Percentiles rank a stretch among this genome's conserved stretches.
phyloP scores from a whole-genome alignment of 2,329 filamentous ascomycete genomes.

The Pyrenochaeta sp. region DNA sequence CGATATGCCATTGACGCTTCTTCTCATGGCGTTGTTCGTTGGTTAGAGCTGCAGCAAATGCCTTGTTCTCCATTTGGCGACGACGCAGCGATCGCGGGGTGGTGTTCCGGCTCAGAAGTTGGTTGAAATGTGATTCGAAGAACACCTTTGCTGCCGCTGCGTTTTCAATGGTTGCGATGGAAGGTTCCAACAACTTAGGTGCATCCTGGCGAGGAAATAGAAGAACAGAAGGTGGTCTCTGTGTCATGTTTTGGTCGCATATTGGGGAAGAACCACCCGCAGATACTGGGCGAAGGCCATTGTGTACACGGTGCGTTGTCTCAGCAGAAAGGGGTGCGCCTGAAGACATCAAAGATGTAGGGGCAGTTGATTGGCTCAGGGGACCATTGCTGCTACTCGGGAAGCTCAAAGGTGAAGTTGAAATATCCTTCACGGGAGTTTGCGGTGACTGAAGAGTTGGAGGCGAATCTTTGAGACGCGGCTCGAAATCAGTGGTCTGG shows the following conservation, averaged over 20 bases:
- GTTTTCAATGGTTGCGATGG: constrained; percentile 73
- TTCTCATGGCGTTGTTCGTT: constrained; percentile 63
- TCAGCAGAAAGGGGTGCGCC: constrained; percentile 39
- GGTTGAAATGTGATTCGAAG: constrained; percentile 83
- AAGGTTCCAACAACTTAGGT: constrained; percentile 43
- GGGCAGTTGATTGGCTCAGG: constrained; percentile 42
- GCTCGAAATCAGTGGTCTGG: constrained; percentile 15
- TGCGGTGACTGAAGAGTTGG: constrained; percentile 9
- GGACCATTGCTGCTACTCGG: constrained; percentile 36
- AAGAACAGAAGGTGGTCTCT: constrained; percentile 30
- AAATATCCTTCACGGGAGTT: constrained; percentile 19
- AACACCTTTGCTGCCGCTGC: constrained; percentile 83
- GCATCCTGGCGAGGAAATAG: constrained; percentile 46
- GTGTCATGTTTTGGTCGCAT: constrained; percentile 20
- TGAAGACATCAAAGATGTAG: constrained; percentile 45
- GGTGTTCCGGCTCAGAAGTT: constrained; percentile 63
- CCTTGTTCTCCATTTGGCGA: constrained; percentile 67
- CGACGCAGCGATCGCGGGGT: constrained; percentile 68
- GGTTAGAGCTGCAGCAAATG: constrained; percentile 65
- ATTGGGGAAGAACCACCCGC: constrained; percentile 25
- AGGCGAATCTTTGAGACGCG: constrained; percentile 7
- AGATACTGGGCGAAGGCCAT: constrained; percentile 16
- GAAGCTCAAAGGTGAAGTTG: constrained; percentile 37
- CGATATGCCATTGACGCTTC: constrained; percentile 66
- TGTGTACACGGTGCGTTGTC: constrained; percentile 29